Percentiles rank a stretch among this genome's conserved stretches.
These are phyloP conservation scores for Limonium bicolor DNA, from an alignment of 148 eudicot species.

Conservation along the genomic window DNA sequence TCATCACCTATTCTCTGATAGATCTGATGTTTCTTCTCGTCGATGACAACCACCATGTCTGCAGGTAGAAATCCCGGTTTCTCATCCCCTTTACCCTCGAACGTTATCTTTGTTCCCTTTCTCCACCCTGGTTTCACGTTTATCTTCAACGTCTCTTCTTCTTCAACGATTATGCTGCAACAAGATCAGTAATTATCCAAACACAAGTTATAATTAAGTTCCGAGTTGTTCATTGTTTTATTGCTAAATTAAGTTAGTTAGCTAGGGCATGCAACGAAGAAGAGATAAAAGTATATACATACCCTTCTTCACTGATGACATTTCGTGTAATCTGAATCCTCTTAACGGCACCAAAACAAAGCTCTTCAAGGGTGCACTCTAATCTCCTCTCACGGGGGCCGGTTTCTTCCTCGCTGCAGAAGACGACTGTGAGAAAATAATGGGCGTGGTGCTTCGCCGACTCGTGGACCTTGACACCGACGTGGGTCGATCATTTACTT, in stretches of 20 bases:
- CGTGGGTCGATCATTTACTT: too few species aligned
- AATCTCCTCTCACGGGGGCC: conserved; percentile 43
- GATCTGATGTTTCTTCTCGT: conserved; percentile 46
- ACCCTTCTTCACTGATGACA: conserved; percentile 47
- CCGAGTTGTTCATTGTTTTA: too few species aligned
- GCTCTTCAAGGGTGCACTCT: conserved; percentile 63
- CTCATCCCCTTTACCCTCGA: conserved; percentile 76
- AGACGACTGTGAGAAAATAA: conserved; percentile 42
- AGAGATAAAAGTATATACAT: too few species aligned
- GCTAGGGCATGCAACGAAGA: too few species aligned
- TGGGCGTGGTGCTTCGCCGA: too few species aligned
- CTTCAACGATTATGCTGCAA: conserved; percentile 42
- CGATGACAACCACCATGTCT: conserved; percentile 39
- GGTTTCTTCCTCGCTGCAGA: conserved; percentile 34
- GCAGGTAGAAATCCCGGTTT: conserved; percentile 50
- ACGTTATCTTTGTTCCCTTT: conserved; percentile 58
- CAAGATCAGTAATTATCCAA: too few species aligned
- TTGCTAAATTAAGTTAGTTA: too few species aligned
- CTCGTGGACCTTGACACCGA: too few species aligned
- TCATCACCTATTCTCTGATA: conserved; percentile 50
- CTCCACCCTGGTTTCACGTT: conserved; percentile 73
- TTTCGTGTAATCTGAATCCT: conserved; percentile 45
- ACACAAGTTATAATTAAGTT: too few species aligned
- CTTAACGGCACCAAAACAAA: conserved; percentile 59
- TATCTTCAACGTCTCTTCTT: conserved; percentile 53